phyloP scores from a whole-genome alignment of 2,329 filamentous ascomycete species.

The Botrytis aclada region DNA sequence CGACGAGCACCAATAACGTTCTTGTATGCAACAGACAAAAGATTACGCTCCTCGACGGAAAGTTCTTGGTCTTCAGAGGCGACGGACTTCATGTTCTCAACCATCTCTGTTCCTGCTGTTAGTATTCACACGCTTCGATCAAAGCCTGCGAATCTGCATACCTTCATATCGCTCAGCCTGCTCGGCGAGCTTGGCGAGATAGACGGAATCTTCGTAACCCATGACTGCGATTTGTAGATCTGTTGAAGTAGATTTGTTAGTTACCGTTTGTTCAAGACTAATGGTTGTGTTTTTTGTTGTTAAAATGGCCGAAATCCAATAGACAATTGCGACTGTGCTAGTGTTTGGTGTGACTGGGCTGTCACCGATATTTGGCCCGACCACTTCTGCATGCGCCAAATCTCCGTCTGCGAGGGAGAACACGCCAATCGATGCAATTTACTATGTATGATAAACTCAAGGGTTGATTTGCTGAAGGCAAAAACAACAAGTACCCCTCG shows the following conservation, averaged over 20 bases:
- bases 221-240: constrained; percentile 59
- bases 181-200: constrained; percentile 99
- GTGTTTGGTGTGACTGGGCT: neutral
- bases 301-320: neutral
- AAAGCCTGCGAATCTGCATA: constrained; percentile 48
- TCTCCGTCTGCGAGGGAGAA: constrained; percentile 2
- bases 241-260: constrained; percentile 20
- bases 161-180: constrained; percentile 99
- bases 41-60: constrained; percentile 94
- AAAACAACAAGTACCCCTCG: constrained; percentile 31
- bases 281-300: neutral
- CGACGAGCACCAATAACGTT: constrained; percentile 96
- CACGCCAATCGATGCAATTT: constrained; percentile 8
- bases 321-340: neutral
- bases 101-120: constrained; percentile 72
- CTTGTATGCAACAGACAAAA: constrained; percentile 97
- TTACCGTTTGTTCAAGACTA: constrained; percentile 10
- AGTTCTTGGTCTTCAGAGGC: constrained; percentile 81
- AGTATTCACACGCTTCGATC: constrained; percentile 22
- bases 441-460: neutral
- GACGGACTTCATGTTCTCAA: constrained; percentile 99
- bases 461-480: neutral
- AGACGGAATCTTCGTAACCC: constrained; percentile 99
- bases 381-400: constrained; percentile 16
- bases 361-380: constrained; percentile 10